A percentile compares a stretch with the other conserved stretches of the same genome.
Evolutionary conservation across 495 filamentous ascomycete species (phyloP).

Genomic region (Penicillium longicatenatum): DNA sequence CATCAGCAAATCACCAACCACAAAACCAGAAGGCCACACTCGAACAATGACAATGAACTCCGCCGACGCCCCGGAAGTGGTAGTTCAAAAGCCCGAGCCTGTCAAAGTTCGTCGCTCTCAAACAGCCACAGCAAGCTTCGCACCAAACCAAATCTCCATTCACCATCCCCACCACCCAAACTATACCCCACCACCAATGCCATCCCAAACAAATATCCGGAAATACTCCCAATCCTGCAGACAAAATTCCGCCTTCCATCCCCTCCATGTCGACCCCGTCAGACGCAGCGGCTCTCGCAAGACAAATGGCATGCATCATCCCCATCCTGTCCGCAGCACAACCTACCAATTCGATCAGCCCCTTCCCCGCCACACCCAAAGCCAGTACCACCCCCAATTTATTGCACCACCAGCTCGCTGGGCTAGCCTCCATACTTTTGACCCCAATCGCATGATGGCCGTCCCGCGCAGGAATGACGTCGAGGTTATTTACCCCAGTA

Average conservation of each 20-base stretch:
- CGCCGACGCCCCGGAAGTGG: constrained; percentile 44
- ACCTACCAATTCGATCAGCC: constrained; percentile 35
- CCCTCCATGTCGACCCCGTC: constrained; percentile 9
- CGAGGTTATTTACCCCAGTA: constrained; percentile 40
- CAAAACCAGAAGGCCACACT: constrained; percentile 12
- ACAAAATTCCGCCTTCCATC: constrained; percentile 8
- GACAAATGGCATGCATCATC: constrained; percentile 1
- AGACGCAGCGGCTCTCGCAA: constrained; percentile 16
- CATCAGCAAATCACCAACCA: background rate
- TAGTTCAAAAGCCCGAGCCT: constrained; percentile 28
- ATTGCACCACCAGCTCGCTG: constrained; percentile 21
- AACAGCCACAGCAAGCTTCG: constrained; percentile 20
- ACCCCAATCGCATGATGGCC: constrained; percentile 23
- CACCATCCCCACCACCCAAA: constrained; percentile 36
- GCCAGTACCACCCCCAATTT: constrained; percentile 30
- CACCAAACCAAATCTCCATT: constrained; percentile 19
- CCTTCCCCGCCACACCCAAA: constrained; percentile 33
- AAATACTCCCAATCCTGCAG: constrained; percentile 24
- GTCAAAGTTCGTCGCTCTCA: constrained; percentile 34
- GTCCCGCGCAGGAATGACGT: constrained; percentile 35
- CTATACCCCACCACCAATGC: constrained; percentile 16
- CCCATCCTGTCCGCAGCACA: constrained; percentile 20
- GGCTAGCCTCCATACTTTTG: constrained; percentile 24
- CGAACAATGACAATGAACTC: constrained; percentile 44
- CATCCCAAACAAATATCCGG: constrained; percentile 7